phyloP scores from a whole-genome alignment of 352 stramenopile species.

The Phytophthora tentaculata region DNA sequence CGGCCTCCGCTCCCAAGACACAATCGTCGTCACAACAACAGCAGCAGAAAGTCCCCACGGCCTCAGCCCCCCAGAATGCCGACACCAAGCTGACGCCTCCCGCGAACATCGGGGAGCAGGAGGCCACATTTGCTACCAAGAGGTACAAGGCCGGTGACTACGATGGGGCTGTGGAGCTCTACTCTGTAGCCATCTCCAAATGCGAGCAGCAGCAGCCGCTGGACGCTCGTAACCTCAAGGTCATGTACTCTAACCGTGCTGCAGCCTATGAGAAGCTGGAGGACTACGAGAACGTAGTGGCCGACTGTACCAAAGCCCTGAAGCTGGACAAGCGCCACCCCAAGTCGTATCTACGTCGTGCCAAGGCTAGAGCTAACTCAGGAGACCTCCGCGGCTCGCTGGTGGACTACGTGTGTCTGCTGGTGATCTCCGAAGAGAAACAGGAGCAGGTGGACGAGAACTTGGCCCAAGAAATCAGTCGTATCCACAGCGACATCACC shows the following conservation, averaged over 20 bases:
- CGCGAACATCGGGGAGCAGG: constrained; percentile 58
- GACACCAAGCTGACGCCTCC: constrained; percentile 11
- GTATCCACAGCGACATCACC: constrained; percentile 78
- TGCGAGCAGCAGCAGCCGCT: constrained; percentile 61
- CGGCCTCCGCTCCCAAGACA: constrained; percentile 16
- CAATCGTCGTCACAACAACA: constrained; percentile 37
- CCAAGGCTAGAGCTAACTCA: constrained; percentile 62
- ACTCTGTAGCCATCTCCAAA: constrained; percentile 67
- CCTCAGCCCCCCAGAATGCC: constrained; percentile 38
- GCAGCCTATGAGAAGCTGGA: constrained; percentile 76
- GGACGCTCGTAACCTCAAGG: constrained; percentile 80
- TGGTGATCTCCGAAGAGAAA: constrained; percentile 83
- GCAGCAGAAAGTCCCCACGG: constrained; percentile 30
- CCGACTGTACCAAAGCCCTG: constrained; percentile 67
- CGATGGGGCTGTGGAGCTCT: constrained; percentile 71
- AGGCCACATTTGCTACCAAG: constrained; percentile 73
- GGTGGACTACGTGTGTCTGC: constrained; percentile 81
- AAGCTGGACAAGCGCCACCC: constrained; percentile 72
- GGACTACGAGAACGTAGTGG: constrained; percentile 65
- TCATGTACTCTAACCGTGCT: constrained; percentile 87
- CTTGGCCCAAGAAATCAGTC: constrained; percentile 74
- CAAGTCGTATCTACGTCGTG: constrained; percentile 82
- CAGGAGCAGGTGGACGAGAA: constrained; percentile 76
- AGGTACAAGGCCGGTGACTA: constrained; percentile 83
- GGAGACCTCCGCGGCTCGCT: constrained; percentile 66